Evolutionary conservation across 2,329 filamentous ascomycete genomes (phyloP).

Genomic region (Septoria linicola): DNA sequence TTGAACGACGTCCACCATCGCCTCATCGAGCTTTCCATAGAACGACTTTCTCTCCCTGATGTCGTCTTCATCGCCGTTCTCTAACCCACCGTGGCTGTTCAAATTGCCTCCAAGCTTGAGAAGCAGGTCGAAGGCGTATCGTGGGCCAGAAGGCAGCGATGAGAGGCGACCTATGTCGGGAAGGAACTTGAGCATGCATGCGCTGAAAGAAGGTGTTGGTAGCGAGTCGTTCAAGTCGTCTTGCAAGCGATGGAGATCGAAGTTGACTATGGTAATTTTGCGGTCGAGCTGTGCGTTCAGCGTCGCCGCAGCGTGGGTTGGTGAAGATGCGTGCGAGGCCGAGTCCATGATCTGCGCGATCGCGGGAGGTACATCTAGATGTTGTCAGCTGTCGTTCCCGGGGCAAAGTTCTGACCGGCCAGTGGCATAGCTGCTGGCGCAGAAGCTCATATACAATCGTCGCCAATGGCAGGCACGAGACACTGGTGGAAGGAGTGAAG

Average conservation of each 20-base stretch:
- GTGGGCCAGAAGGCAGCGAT: constrained; percentile 49
- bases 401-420: not conserved
- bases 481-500: too few relatives aligned
- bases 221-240: constrained; percentile 57
- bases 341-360: constrained; percentile 56
- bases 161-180: constrained; percentile 53
- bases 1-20: constrained; percentile 55
- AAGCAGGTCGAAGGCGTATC: constrained; percentile 54
- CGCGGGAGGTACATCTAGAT: constrained; percentile 51
- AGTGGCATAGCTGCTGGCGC: too few relatives aligned
- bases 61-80: constrained; percentile 50
- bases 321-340: constrained; percentile 39
- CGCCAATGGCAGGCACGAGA: too few relatives aligned
- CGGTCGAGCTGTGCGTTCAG: constrained; percentile 58
- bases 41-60: constrained; percentile 51
- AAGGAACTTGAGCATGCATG: constrained; percentile 56
- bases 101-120: constrained; percentile 58
- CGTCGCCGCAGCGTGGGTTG: constrained; percentile 50
- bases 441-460: too few relatives aligned
- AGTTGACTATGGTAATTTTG: constrained; percentile 59
- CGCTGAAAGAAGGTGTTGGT: constrained; percentile 53
- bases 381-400: constrained; percentile 5
- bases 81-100: constrained; percentile 55
- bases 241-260: constrained; percentile 56
- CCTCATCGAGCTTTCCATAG: constrained; percentile 49